Evolutionary conservation across 1,139 yeast species (phyloP).

Genomic region (Candida tetrigidarum): DNA sequence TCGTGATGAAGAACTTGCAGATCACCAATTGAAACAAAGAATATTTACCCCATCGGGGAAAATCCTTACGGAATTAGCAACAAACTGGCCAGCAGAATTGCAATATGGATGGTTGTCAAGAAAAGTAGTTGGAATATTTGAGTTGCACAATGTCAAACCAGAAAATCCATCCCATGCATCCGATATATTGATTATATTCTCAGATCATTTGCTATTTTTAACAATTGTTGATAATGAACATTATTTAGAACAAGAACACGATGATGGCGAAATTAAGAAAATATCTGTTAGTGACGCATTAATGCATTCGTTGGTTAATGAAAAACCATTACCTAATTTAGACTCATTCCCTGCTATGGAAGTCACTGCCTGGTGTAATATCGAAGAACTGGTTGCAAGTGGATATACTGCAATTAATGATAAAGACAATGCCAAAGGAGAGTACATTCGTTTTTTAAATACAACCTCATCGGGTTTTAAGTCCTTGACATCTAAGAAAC

Average conservation of each 20-base stretch:
- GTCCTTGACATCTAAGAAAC: constrained; percentile 15
- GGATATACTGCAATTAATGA: constrained; percentile 38
- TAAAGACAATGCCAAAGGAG: constrained; percentile 18
- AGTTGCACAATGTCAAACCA: constrained; percentile 40
- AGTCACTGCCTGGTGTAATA: constrained; percentile 70
- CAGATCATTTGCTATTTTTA: constrained; percentile 74
- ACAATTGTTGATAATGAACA: constrained; percentile 49
- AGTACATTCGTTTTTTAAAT: constrained; percentile 33
- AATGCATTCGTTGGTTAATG: constrained; percentile 89
- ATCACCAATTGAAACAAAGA: constrained; percentile 57
- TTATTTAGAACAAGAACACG: constrained; percentile 25
- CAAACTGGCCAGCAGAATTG: constrained; percentile 84
- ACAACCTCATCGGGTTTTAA: constrained; percentile 30
- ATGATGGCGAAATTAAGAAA: constrained; percentile 38
- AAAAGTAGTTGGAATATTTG: constrained; percentile 83
- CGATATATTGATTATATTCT: constrained; percentile 74
- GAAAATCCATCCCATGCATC: constrained; percentile 32
- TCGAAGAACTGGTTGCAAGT: constrained; percentile 56
- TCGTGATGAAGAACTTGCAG: constrained; percentile 13
- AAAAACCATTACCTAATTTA: constrained; percentile 65
- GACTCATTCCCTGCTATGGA: constrained; percentile 65
- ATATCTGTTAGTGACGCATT: constrained; percentile 78
- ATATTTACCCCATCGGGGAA: constrained; percentile 93
- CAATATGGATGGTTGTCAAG: constrained; percentile 90
- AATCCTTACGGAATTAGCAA: constrained; percentile 79